Conservation (phyloP, 2,329 filamentous ascomycete genomes). For the Septoria linicola region DNA sequence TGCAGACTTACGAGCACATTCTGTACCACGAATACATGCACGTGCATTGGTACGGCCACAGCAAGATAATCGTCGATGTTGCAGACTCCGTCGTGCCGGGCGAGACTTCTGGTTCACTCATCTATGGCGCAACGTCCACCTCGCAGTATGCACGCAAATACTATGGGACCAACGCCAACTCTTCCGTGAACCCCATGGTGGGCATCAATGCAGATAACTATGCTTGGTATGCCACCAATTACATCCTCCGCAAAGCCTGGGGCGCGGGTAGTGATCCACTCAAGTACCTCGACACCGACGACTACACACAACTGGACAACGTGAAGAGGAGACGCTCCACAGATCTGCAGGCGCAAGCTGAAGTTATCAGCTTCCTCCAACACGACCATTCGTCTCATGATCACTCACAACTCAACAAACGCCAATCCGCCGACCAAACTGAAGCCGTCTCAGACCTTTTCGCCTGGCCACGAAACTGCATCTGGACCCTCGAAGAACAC, state of each 20-base stretch:
- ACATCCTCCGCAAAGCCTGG: neutral
- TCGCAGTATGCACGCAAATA: neutral
- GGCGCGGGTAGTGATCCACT: neutral
- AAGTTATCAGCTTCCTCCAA: too few relatives aligned
- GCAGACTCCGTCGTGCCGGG: neutral
- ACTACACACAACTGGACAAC: neutral
- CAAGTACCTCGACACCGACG: constrained; percentile 1
- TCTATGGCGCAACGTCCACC: neutral
- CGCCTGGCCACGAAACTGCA: constrained; percentile 1
- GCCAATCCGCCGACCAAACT: neutral
- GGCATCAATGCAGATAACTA: constrained; percentile 1
- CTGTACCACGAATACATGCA: constrained; percentile 9
- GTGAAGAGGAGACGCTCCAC: neutral
- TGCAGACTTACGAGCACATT: neutral
- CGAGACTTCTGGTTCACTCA: neutral
- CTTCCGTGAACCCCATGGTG: neutral
- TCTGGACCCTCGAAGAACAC: neutral
- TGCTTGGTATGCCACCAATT: constrained; percentile 2
- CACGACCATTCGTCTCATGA: too few relatives aligned
- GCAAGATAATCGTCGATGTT: neutral
- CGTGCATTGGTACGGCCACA: neutral
- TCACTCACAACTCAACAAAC: too few relatives aligned
- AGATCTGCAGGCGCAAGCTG: too few relatives aligned
- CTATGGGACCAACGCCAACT: neutral
- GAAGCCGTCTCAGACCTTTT: neutral